Evolutionary conservation across 768 basidiomycete genomes (phyloP).

Genomic region (Collybiopsis luxurians): DNA sequence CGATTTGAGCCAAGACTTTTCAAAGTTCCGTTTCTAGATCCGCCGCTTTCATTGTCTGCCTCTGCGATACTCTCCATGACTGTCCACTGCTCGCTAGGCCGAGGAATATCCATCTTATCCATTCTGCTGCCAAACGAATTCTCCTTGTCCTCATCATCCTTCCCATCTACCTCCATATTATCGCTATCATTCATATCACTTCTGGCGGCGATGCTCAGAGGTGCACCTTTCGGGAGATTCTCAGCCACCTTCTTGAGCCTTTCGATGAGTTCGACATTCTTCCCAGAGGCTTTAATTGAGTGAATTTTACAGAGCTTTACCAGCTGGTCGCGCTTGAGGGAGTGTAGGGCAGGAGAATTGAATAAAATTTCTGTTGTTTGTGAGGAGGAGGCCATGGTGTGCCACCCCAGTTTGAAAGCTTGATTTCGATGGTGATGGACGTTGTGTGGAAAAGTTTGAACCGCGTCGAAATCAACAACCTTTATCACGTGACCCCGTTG

Average conservation of each 20-base stretch:
- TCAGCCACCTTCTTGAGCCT: slow-evolving; percentile 66
- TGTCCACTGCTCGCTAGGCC: slow-evolving; percentile 83
- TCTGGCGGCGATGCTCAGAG: slow-evolving; percentile 52
- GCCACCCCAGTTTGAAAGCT: too few relatives aligned
- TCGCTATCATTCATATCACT: slow-evolving; percentile 36
- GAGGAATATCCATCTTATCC: slow-evolving; percentile 31
- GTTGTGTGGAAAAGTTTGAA: too few relatives aligned
- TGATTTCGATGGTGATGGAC: too few relatives aligned
- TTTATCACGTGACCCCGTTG: too few relatives aligned
- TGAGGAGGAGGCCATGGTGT: slow-evolving; percentile 41
- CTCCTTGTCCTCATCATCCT: slow-evolving; percentile 27
- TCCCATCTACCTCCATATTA: slow-evolving; percentile 13
- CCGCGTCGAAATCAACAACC: too few relatives aligned
- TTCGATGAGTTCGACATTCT: slow-evolving; percentile 72
- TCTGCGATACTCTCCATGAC: slow-evolving; percentile 81
- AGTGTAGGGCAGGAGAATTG: slow-evolving; percentile 81
- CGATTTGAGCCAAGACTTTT: slow-evolving; percentile 35
- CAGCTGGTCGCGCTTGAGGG: slow-evolving; percentile 82
- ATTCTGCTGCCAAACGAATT: slow-evolving; percentile 13
- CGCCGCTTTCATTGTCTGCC: slow-evolving; percentile 64
- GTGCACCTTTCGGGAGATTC: slow-evolving; percentile 55
- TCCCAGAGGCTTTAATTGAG: slow-evolving; percentile 74
- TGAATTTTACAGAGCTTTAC: slow-evolving; percentile 85
- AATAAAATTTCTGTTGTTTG: slow-evolving; percentile 78
- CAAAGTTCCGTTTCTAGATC: slow-evolving; percentile 49